Conservation (phyloP, 352 stramenopile species). For the Phytopythium vexans region DNA sequence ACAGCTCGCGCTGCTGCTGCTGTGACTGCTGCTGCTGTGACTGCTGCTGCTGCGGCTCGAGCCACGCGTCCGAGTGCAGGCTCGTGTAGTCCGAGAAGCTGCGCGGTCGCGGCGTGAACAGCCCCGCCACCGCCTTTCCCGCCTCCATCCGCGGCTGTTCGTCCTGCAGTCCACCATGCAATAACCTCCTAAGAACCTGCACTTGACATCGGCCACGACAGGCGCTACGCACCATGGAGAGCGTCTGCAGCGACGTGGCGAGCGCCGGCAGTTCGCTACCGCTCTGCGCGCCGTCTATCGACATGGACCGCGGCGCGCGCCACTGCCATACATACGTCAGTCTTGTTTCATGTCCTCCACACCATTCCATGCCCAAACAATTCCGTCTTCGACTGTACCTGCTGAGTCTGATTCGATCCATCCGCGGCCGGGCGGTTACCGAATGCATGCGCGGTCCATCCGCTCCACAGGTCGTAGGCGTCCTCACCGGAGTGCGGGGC, state of each 20-base stretch:
- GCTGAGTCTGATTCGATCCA: constrained; percentile 10
- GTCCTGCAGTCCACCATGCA: too few species aligned
- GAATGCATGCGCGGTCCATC: constrained; percentile 37
- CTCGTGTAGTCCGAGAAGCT: constrained; percentile 74
- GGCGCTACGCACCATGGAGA: constrained; percentile 21
- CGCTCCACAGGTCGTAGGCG: constrained; percentile 35
- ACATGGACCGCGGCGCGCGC: constrained; percentile 31
- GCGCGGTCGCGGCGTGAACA: constrained; percentile 28
- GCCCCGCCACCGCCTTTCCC: background rate
- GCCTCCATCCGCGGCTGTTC: too few species aligned
- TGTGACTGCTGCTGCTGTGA: background rate
- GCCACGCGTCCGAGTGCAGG: constrained; percentile 17
- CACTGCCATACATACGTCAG: constrained; percentile 13
- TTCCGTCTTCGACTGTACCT: background rate
- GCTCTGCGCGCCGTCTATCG: constrained; percentile 29
- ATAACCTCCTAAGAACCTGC: too few species aligned
- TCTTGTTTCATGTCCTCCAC: too few species aligned
- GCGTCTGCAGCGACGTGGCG: constrained; percentile 42
- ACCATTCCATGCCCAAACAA: too few species aligned
- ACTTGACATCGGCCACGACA: too few species aligned
- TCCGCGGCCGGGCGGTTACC: too few species aligned
- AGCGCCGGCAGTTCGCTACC: constrained; percentile 33
- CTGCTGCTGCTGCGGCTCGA: constrained; percentile 7
- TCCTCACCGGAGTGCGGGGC: too few species aligned
- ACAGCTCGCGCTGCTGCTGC: background rate